Evolutionary conservation across 805 yeast genomes (phyloP).

Genomic region (Yarrowia sp.): DNA sequence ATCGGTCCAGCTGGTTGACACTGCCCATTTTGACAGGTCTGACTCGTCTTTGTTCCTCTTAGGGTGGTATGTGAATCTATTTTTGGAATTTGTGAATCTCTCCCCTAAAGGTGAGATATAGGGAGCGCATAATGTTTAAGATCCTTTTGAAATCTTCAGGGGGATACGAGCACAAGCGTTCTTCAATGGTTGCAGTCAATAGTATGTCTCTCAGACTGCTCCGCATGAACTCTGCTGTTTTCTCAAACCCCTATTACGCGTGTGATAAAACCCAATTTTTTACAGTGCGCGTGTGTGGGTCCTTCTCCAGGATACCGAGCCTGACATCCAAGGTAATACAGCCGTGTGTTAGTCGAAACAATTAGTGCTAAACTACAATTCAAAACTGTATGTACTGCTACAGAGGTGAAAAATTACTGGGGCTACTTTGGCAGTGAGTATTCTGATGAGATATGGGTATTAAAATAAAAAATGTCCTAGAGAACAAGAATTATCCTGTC

Average conservation of each 20-base stretch:
- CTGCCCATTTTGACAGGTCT: not conserved
- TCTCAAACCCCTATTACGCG: not conserved
- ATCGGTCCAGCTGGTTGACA: not conserved
- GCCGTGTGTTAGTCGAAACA: not conserved
- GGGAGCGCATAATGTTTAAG: not conserved
- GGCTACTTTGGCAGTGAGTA: not conserved
- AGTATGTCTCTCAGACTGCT: not conserved
- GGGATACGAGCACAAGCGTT: not conserved
- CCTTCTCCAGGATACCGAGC: not conserved
- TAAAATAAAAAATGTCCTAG: not conserved
- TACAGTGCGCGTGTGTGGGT: conserved; percentile 1
- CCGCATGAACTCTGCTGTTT: not conserved
- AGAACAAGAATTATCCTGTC: not conserved
- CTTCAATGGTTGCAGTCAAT: not conserved
- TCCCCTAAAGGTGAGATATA: not conserved
- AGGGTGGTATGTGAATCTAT: not conserved
- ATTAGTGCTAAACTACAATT: too few species aligned
- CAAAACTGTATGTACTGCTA: too few species aligned
- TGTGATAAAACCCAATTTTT: not conserved
- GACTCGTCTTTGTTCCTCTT: not conserved
- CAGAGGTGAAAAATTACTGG: not conserved
- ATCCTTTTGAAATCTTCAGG: not conserved
- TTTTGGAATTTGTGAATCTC: not conserved
- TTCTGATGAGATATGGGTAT: not conserved
- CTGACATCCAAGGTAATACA: not conserved